Base-by-base conservation (phyloP, 1,284 basidiomycete species). In the Porodaedalea pini region DNA sequence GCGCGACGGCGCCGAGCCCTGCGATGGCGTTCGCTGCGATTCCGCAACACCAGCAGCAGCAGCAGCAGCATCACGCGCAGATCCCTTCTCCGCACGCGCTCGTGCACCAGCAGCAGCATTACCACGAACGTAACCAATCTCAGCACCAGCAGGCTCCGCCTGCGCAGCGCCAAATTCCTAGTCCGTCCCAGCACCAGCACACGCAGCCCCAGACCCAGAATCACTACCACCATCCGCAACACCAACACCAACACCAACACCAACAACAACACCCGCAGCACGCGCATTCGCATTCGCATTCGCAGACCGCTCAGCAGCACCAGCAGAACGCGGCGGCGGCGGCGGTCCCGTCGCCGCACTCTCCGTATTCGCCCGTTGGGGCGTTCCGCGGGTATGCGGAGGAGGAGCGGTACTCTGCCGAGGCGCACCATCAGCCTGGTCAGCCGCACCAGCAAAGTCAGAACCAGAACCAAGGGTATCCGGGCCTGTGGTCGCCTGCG, bases 61-160 rank as follows among this genome's bases (percentile, higher is more conserved):
- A n/a, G n/a, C 37, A 53, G 19, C 51, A 53, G 27, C 27, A 53
- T 13, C 53, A 56, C 13, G 21, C 45, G 11, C 45, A 45, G n/a
- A 32, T 45, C 21, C 11, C 45, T 10, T 39, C 40, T 11, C 52
- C 41, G 41, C 52, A 54, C n/a, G 15, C 25, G 11, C 25, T 34
- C 19, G 11, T 37, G 31, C 49, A 51, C 21, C 21, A n/a, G 49
- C 49, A 34, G 49, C 45, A 21, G 15, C 49, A 37, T 11, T 31
- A 32, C 3, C 47, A 48, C 17, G 41, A 54, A 21, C 52, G 47
- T 21, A 41, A 31, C 5, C 39, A 45, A 13, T 41, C 45, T 4
- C 27, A 54, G 1, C 52, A 43, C 2, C 31, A 45, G n/a, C 53
- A 54, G 25, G 0, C 23, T 23, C 13, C 23, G 10, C n/a, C 45